Base-by-base conservation (phyloP, 2,329 filamentous ascomycete genomes). In the Fusarium acutatum region DNA sequence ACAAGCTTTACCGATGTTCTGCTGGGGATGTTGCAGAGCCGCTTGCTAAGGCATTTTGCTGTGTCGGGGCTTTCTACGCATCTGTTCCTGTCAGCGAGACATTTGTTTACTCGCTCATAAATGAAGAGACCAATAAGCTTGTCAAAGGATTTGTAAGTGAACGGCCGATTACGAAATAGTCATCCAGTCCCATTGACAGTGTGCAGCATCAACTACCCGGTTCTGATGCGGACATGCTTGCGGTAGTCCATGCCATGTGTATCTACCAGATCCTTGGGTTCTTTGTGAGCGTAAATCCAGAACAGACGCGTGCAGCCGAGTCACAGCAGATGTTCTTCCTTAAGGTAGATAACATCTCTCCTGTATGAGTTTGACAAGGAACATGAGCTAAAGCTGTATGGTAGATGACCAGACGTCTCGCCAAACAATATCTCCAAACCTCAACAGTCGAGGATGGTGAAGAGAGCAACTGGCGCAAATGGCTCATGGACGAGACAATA, bases 151-250 rank as follows among this genome's bases (percentile, higher is more conserved):
- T 53, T 53, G 32, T 53, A 22, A 53, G 49, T 53, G 5, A 15
- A 22, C 4, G 2, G 9, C 6, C n/a, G 9, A 11, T 3, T 0
- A 3, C 1, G 3, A 20, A 4, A 4, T 24, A 34, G 12, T 20
- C 12, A 15, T 7, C 1, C 1, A 20, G 4, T 20, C 10, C 2
- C 24, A 26, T 2, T 53, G 22, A 53, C n/a, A 26, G 6, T 26
- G 18, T 53, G 10, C 9, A 53, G 49, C 49, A 53, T 9, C 49
- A 53, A 35, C 3, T 35, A 3, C 49, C 49, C 5, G n/a, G 49
- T 20, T 37, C 49, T 20, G 49, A 53, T 53, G 32, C 32, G 2
- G 32, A 53, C 24, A 53, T 53, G 49, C 32, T 53, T 14, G 49
- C 49, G 10, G 49, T 53, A 4, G 49, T 53, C 9, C 49, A 53